A percentile compares a stretch with the other conserved stretches of the same genome.
phyloP scores from a whole-genome alignment of 2,329 filamentous ascomycete genomes.

The Aspergillus felis region DNA sequence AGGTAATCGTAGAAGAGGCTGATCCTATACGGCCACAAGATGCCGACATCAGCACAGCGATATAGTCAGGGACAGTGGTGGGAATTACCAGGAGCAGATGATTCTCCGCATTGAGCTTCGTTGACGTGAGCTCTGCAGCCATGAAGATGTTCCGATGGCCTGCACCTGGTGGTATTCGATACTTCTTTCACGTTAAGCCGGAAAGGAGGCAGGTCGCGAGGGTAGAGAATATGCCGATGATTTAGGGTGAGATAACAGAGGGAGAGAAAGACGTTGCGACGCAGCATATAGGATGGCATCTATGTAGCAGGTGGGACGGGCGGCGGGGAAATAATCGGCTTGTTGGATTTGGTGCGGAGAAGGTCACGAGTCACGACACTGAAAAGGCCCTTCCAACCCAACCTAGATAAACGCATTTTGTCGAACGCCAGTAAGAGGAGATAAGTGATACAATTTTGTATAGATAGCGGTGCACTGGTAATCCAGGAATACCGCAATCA shows the following conservation, averaged over 20 bases:
- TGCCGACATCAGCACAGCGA: conserved; percentile 6
- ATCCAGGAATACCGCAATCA: not conserved
- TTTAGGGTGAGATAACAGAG: not conserved
- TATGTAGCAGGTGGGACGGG: not conserved
- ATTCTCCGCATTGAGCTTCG: conserved; percentile 48
- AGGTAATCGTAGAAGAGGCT: conserved; percentile 87
- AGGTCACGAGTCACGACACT: not conserved
- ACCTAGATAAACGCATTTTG: not conserved
- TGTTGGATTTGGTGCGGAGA: not conserved
- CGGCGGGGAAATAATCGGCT: too few relatives aligned
- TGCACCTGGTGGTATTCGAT: not conserved
- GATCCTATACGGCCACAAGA: conserved; percentile 58
- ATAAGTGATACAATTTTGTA: not conserved
- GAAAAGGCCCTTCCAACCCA: not conserved
- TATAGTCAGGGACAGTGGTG: conserved; percentile 8
- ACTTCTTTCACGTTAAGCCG: not conserved
- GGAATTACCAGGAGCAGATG: conserved; percentile 45
- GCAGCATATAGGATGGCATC: not conserved
- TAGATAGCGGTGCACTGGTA: not conserved
- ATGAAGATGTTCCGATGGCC: conserved; percentile 18
- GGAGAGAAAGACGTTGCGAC: not conserved
- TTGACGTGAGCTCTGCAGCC: conserved; percentile 44
- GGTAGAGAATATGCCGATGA: not conserved
- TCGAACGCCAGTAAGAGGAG: not conserved
- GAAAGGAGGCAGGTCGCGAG: not conserved